phyloP scores from a whole-genome alignment of 2,329 filamentous ascomycete species.

The Scedosporium boydii region DNA sequence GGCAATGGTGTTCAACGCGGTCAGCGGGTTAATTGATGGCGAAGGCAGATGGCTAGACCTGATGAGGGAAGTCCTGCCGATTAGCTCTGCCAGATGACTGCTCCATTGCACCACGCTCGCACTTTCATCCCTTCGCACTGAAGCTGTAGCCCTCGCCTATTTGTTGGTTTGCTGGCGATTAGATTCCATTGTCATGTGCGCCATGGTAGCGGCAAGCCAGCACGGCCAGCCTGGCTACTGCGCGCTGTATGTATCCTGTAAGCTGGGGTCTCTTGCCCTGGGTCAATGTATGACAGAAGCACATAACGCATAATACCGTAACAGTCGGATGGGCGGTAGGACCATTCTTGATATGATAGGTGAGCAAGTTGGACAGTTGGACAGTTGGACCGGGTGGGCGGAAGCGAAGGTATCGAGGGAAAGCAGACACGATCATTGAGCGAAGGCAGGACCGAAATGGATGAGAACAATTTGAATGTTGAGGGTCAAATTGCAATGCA shows the following conservation, averaged over 20 bases:
- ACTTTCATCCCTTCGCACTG: neutral
- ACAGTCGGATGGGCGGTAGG: neutral
- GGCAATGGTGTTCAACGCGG: neutral
- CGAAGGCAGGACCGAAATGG: too few relatives aligned
- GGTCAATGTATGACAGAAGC: neutral
- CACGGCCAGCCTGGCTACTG: neutral
- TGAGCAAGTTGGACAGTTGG: neutral
- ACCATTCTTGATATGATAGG: neutral
- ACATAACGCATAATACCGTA: neutral
- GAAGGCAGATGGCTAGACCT: neutral
- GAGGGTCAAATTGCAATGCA: too few relatives aligned
- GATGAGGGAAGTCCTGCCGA: slow-evolving; percentile 5
- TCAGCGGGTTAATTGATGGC: neutral
- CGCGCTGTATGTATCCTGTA: neutral
- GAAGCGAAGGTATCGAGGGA: too few relatives aligned
- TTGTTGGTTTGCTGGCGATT: neutral
- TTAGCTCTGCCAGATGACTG: neutral
- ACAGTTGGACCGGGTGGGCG: neutral
- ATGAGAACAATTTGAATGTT: too few relatives aligned
- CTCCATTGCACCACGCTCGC: neutral
- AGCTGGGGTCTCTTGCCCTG: neutral
- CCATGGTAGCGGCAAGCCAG: neutral
- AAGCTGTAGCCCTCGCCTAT: neutral
- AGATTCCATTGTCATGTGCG: neutral
- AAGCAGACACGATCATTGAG: too few relatives aligned